Base-by-base conservation (phyloP, 2,329 filamentous ascomycete genomes). In the Cercospora sp. region DNA sequence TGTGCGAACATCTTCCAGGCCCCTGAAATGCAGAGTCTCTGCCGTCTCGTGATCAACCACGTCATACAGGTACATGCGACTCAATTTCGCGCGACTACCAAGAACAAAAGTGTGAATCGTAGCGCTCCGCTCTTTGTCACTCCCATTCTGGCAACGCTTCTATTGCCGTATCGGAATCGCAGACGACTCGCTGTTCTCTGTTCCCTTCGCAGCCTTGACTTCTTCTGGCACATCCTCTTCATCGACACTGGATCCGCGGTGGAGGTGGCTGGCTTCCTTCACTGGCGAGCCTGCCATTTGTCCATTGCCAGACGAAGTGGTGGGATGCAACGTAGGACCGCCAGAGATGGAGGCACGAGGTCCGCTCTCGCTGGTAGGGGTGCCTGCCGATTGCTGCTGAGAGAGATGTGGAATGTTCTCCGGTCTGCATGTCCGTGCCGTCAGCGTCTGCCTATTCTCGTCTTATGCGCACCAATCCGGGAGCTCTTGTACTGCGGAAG, bases 201-300 rank as follows among this genome's bases (percentile, higher is more conserved):
- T 55, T 36, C n/a, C 51, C 36, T 33, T 18, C 3, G 64, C 30
- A 4, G 30, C 28, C 55, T 65, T 51, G 5, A 60, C 55, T n/a
- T 60, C 64, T n/a, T 65, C 64, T n/a, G 55, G 64, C 5, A 60
- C 48, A 42, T 83, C 80, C 73, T 85, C 81, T 66, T 91, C 89
- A 63, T 87, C 85, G 10, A 85, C 87, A 77, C 89, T 96, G 6
- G 91, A 93, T 81, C 93, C 91, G 71, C 91, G 87, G 79, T 96
- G 89, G 77, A 97, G 83, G 79, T 92, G 93, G 82, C 91, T 96
- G 80, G 88, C 89, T 83, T 97, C 94, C 83, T 97, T 97, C 75
- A 95, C 88, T 1, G 94, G 94, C 79, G 91, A 95, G 70, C 91
- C 90, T 70, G 87, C 86, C 73, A 89, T 86, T 66, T 84, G 83